Conservation (phyloP, 2,329 filamentous ascomycete genomes). For the Tolypocladium tundrense region DNA sequence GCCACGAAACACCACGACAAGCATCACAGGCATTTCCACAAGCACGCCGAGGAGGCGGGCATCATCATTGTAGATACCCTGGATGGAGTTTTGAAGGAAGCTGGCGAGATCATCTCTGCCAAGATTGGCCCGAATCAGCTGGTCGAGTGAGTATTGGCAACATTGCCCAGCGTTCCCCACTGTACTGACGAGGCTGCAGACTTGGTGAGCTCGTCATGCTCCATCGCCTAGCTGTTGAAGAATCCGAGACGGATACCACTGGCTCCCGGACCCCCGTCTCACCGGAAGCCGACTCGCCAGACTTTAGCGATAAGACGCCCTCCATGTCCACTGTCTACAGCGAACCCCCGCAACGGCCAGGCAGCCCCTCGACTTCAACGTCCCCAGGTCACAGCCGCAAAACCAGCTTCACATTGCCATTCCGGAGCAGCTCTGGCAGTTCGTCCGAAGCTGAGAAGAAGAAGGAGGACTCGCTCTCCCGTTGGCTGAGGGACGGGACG, state of each 20-base stretch:
- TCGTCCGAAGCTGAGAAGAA: constrained; percentile 28
- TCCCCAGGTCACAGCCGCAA: constrained; percentile 18
- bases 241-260: constrained; percentile 23
- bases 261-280: constrained; percentile 15
- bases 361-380: constrained; percentile 21
- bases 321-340: constrained; percentile 32
- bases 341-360: constrained; percentile 13
- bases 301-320: constrained; percentile 20
- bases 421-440: constrained; percentile 16
- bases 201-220: constrained; percentile 70
- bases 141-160: constrained; percentile 51
- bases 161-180: not conserved
- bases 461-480: constrained; percentile 38
- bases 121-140: constrained; percentile 63
- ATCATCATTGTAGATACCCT: constrained; percentile 67
- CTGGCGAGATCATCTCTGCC: constrained; percentile 77
- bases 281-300: constrained; percentile 12
- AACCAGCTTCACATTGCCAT: constrained; percentile 20
- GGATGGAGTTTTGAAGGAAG: constrained; percentile 69
- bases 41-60: constrained; percentile 52
- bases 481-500: constrained; percentile 51
- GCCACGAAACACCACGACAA: constrained; percentile 37
- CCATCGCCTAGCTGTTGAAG: constrained; percentile 31
- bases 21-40: constrained; percentile 52
- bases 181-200: constrained; percentile 21